A percentile compares a stretch with the other conserved stretches of the same genome.
phyloP scores from a whole-genome alignment of 2,329 filamentous ascomycete species.

The Chrysoporthe deuterocubensis region DNA sequence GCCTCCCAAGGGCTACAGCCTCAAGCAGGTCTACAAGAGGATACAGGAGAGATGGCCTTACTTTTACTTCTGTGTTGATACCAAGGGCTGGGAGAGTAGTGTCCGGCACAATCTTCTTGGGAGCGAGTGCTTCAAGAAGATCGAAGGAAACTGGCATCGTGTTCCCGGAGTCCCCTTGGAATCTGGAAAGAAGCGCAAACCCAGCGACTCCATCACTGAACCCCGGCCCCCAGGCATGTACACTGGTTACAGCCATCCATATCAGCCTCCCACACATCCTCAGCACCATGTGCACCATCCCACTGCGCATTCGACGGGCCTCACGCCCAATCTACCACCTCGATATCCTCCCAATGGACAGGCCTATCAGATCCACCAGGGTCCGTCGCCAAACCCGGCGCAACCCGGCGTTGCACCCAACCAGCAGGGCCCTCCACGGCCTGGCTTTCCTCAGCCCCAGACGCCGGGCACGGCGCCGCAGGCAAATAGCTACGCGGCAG shows the following conservation, averaged over 20 bases:
- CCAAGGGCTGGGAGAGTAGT: conserved; percentile 69
- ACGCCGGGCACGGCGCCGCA: conserved; percentile 5
- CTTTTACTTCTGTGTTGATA: conserved; percentile 64
- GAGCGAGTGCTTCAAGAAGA: conserved; percentile 64
- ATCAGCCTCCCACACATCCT: conserved; percentile 29
- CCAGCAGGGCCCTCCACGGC: conserved; percentile 19
- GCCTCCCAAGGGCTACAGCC: conserved; percentile 56
- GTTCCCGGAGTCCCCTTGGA: conserved; percentile 63
- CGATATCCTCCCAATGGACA: conserved; percentile 26
- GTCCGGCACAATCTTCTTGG: conserved; percentile 68
- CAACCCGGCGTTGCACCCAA: conserved; percentile 11
- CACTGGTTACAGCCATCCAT: conserved; percentile 29
- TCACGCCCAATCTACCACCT: conserved; percentile 19
- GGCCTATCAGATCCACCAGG: conserved; percentile 19
- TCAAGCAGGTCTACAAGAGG: conserved; percentile 67
- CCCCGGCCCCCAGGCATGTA: conserved; percentile 35
- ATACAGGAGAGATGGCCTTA: conserved; percentile 62
- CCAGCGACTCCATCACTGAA: conserved; percentile 45
- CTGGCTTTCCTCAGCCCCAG: conserved; percentile 17
- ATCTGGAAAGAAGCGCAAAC: conserved; percentile 64
- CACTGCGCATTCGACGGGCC: conserved; percentile 19
- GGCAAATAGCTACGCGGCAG: conserved; percentile 14
- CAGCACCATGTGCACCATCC: conserved; percentile 33
- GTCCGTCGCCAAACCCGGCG: neutral
- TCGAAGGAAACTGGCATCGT: conserved; percentile 61